Evolutionary conservation across 352 stramenopile species (phyloP).

Genomic region (Achlya hypogyna): DNA sequence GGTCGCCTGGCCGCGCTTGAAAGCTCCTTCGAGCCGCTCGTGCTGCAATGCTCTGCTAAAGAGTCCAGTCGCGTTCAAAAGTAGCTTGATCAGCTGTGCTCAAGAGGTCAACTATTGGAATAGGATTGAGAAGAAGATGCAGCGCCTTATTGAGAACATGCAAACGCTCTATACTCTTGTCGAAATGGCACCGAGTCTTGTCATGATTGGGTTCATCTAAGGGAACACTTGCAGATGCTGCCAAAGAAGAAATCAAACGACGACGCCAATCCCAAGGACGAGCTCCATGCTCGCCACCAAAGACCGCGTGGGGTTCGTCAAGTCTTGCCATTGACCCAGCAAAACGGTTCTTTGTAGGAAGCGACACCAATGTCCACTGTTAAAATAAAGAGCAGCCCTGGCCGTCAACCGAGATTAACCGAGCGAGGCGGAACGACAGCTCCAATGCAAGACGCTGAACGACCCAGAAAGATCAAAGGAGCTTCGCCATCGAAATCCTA

Average conservation of each 20-base stretch:
- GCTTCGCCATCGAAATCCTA: too few species aligned
- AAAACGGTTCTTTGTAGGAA: too few species aligned
- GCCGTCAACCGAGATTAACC: too few species aligned
- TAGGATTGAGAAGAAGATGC: conserved; percentile 5
- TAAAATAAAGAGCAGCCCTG: too few species aligned
- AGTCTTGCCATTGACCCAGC: too few species aligned
- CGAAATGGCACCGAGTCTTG: background rate
- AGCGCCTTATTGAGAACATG: conserved; percentile 1
- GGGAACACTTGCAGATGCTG: too few species aligned
- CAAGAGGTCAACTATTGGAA: background rate
- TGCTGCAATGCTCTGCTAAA: background rate
- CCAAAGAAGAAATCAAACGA: background rate
- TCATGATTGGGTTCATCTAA: background rate
- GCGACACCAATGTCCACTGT: too few species aligned
- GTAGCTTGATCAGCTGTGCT: background rate
- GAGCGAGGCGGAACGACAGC: background rate
- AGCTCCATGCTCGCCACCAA: too few species aligned
- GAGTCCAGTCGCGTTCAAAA: background rate
- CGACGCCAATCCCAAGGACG: too few species aligned
- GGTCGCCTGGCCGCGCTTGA: background rate
- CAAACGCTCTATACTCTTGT: conserved; percentile 12
- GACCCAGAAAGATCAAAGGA: background rate
- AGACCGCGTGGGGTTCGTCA: too few species aligned
- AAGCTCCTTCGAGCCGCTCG: background rate
- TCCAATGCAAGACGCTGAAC: background rate